A percentile compares a stretch with the other conserved stretches of the same genome.
phyloP scores from a whole-genome alignment of 208 protist species.

The Zelonia costaricensis region DNA sequence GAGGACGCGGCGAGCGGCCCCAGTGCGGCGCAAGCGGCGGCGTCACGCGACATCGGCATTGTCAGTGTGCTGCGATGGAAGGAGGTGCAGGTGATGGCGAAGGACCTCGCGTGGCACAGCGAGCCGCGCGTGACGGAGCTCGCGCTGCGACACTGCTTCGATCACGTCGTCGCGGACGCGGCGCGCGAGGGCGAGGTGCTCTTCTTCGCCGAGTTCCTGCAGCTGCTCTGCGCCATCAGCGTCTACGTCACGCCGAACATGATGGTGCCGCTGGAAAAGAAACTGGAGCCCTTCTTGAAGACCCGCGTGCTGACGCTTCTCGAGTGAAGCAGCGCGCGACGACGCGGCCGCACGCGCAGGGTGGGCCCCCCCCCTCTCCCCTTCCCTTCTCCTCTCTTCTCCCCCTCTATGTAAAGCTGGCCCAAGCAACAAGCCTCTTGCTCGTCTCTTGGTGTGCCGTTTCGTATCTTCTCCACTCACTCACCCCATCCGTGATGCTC shows the following conservation, averaged over 20 bases:
- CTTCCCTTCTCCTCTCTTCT: not conserved
- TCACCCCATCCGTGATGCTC: no score
- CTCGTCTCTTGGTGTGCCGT: no score
- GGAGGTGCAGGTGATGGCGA: conserved; percentile 42
- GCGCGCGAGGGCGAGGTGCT: conserved; percentile 48
- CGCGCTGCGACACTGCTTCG: conserved; percentile 43
- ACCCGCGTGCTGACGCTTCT: conserved; percentile 33
- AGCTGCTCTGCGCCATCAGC: conserved; percentile 61
- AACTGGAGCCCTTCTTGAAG: conserved; percentile 52
- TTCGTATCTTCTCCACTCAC: no score
- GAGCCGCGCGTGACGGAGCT: conserved; percentile 11
- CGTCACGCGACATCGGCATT: conserved; percentile 61
- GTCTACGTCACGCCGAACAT: conserved; percentile 50
- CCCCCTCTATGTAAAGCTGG: not conserved
- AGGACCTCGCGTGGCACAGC: conserved; percentile 49
- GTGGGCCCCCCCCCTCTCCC: not conserved
- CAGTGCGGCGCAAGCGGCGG: not conserved
- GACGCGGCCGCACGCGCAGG: not conserved
- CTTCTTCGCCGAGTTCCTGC: conserved; percentile 74
- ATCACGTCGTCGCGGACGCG: conserved; percentile 36
- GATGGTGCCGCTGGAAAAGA: conserved; percentile 50
- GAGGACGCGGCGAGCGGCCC: not conserved
- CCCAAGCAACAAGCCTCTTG: no score
- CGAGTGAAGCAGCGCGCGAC: conserved; percentile 1
- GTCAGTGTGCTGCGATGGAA: conserved; percentile 54